Evolutionary conservation across 2,329 filamentous ascomycete genomes (phyloP).

Genomic region (Cordyceps cicadae): DNA sequence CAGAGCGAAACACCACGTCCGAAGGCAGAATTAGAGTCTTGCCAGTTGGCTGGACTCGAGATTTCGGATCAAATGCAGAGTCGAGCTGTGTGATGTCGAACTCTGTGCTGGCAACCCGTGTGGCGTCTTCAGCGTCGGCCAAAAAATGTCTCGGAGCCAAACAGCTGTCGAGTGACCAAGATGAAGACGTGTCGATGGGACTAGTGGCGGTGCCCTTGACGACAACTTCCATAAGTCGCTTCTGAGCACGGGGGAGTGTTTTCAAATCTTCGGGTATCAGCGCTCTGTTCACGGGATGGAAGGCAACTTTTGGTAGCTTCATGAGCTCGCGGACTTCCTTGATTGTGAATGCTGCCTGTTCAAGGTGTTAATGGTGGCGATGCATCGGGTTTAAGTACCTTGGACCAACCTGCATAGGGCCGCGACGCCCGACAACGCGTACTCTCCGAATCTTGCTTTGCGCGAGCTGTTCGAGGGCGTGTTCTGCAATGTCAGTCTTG

Average conservation of each 20-base stretch:
- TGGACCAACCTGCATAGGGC: constrained; percentile 66
- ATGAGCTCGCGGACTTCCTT: constrained; percentile 89
- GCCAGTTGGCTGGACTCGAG: constrained; percentile 40
- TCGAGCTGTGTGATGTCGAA: constrained; percentile 57
- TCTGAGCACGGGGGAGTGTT: constrained; percentile 64
- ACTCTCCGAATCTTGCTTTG: constrained; percentile 70
- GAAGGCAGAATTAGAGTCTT: constrained; percentile 50
- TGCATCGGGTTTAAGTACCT: not conserved
- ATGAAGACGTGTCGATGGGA: constrained; percentile 44
- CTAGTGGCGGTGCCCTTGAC: constrained; percentile 59
- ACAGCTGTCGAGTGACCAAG: constrained; percentile 81
- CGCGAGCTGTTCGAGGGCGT: constrained; percentile 66
- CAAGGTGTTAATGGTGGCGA: not conserved
- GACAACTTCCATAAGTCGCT: constrained; percentile 72
- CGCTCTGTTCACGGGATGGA: constrained; percentile 57
- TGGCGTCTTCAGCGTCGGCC: constrained; percentile 34
- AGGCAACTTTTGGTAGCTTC: constrained; percentile 62
- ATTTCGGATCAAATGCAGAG: constrained; percentile 44
- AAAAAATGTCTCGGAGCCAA: constrained; percentile 68
- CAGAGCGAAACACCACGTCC: constrained; percentile 78
- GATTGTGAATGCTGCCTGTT: constrained; percentile 81
- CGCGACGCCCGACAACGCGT: constrained; percentile 79
- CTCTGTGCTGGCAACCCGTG: constrained; percentile 52
- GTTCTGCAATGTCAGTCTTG: constrained; percentile 81
- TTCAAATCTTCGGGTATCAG: constrained; percentile 61